Conservation (phyloP, 768 basidiomycete species). For the Mrakia blollopis region DNA sequence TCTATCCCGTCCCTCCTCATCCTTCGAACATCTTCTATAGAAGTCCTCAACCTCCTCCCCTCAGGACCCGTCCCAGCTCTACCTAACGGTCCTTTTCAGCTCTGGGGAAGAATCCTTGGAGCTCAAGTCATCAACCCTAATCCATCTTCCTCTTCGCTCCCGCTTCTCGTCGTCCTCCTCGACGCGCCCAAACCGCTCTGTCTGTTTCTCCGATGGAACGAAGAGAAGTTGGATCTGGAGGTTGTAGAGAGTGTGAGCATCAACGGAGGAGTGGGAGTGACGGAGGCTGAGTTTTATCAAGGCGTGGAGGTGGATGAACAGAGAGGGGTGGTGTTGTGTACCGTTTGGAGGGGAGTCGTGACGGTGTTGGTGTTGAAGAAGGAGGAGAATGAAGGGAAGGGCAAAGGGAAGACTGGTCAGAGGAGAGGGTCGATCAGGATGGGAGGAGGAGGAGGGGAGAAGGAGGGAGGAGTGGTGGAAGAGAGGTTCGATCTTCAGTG, state of each 20-base stretch:
- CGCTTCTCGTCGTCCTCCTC: conserved; percentile 20
- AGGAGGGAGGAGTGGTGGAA: not conserved
- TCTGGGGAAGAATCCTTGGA: conserved; percentile 29
- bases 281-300: conserved; percentile 31
- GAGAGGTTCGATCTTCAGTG: conserved; percentile 29
- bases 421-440: not conserved
- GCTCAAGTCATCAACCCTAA: conserved; percentile 8
- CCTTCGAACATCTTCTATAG: conserved; percentile 12
- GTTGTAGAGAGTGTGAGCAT: conserved; percentile 10
- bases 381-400: not conserved
- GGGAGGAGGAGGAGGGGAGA: not conserved
- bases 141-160: not conserved
- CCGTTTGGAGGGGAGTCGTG: conserved; percentile 25
- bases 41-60: conserved; percentile 17
- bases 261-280: conserved; percentile 13
- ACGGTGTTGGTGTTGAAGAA: conserved; percentile 17
- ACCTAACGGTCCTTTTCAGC: conserved; percentile 13
- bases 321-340: not conserved
- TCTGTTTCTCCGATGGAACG: conserved; percentile 1
- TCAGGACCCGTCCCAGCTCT: conserved; percentile 9
- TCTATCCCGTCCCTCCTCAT: conserved; percentile 17
- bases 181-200: conserved; percentile 22
- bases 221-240: not conserved
- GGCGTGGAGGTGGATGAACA: conserved; percentile 20
- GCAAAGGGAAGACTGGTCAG: not conserved